These are phyloP conservation scores for Pseudovirgaria hyperparasitica DNA, from an alignment of 2,329 filamentous ascomycete species.

Conservation along the genomic window DNA sequence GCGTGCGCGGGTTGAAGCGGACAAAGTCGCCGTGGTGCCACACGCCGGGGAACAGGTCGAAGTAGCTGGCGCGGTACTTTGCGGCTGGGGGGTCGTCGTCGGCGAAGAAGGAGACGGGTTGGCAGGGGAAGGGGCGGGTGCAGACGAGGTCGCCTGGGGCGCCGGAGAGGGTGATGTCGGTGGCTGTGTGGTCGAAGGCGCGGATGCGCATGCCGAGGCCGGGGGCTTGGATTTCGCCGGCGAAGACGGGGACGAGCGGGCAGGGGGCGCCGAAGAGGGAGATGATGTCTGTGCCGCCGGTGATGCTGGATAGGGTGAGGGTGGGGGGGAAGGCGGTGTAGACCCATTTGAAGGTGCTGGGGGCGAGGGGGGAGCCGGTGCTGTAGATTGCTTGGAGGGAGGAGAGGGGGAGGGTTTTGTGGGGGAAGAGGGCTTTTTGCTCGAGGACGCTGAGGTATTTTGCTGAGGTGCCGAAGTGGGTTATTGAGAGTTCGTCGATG, in stretches of 20 bases:
- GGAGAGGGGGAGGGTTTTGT: slow-evolving; percentile 34
- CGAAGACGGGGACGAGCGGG: slow-evolving; percentile 35
- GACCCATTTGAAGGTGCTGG: slow-evolving; percentile 84
- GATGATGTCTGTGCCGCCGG: slow-evolving; percentile 91
- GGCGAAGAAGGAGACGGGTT: slow-evolving; percentile 85
- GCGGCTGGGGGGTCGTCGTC: slow-evolving; percentile 49
- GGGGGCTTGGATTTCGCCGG: slow-evolving; percentile 36
- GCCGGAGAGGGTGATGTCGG: slow-evolving; percentile 45
- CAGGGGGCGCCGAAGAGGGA: slow-evolving; percentile 85
- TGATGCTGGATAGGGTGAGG: slow-evolving; percentile 88
- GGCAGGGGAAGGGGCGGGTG: slow-evolving; percentile 72
- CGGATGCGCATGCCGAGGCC: slow-evolving; percentile 39
- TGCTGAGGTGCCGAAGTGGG: slow-evolving; percentile 88
- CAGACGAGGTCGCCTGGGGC: slow-evolving; percentile 84
- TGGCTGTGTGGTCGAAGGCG: slow-evolving; percentile 40
- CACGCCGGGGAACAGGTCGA: slow-evolving; percentile 58
- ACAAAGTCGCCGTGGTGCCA: slow-evolving; percentile 98
- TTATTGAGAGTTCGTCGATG: slow-evolving; percentile 69
- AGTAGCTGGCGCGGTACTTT: slow-evolving; percentile 80
- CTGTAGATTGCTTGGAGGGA: slow-evolving; percentile 78
- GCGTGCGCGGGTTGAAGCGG: slow-evolving; percentile 53
- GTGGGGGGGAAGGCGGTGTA: slow-evolving; percentile 67
- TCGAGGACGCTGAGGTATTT: slow-evolving; percentile 89
- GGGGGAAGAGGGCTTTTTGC: slow-evolving; percentile 42
- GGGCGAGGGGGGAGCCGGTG: slow-evolving; percentile 82